phyloP scores from a whole-genome alignment of 345 rosid genomes.

The Citrus medica region DNA sequence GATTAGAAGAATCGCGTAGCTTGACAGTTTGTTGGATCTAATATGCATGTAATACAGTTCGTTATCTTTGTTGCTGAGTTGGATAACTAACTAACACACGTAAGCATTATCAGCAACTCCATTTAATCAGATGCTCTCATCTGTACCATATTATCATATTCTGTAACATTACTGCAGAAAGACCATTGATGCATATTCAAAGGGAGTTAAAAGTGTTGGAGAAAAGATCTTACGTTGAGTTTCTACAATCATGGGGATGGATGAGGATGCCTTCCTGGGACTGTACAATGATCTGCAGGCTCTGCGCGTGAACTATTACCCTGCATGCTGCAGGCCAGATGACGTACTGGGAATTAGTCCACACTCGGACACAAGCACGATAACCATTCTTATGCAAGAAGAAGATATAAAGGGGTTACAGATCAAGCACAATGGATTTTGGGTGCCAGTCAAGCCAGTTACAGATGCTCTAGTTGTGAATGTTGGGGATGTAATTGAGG shows the following conservation, averaged over 20 bases:
- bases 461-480: too few species aligned
- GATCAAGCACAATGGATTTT: slow-evolving; percentile 18
- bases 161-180: slow-evolving; percentile 25
- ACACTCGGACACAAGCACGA: slow-evolving; percentile 28
- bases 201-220: slow-evolving; percentile 15
- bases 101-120: too few species aligned
- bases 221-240: slow-evolving; percentile 20
- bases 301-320: slow-evolving; percentile 24
- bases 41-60: too few species aligned
- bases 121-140: too few species aligned
- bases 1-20: too few species aligned
- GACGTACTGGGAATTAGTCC: slow-evolving; percentile 25
- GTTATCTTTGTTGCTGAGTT: too few species aligned
- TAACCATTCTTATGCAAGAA: slow-evolving; percentile 23
- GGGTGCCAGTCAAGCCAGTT: slow-evolving; percentile 16
- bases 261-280: slow-evolving; percentile 16
- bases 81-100: too few species aligned
- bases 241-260: slow-evolving; percentile 28
- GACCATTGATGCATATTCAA: slow-evolving; percentile 21
- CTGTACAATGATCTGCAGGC: slow-evolving; percentile 25
- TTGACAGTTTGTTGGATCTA: too few species aligned
- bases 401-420: slow-evolving; percentile 21
- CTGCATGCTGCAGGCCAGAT: slow-evolving; percentile 23
- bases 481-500: too few species aligned
- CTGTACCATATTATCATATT: too few species aligned